Percentiles rank a stretch among this genome's conserved stretches.
Conservation (phyloP, 257 asterid species). For the Paulownia fortunei region DNA sequence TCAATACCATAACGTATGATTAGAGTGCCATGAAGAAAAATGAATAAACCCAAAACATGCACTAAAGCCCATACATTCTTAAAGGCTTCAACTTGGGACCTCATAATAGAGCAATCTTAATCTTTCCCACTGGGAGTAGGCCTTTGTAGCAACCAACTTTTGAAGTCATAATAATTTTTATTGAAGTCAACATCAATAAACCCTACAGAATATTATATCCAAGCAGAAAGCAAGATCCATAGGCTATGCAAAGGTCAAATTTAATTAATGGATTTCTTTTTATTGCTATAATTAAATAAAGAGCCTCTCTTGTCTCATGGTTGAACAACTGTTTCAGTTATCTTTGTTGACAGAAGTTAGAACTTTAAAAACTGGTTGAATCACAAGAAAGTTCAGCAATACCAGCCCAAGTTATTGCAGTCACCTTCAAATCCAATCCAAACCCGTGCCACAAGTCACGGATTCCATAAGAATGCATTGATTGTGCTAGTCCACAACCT, state of each 20-base stretch:
- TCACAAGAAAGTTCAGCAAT: slow-evolving; percentile 73
- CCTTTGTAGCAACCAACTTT: slow-evolving; percentile 12
- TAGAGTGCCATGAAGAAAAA: background rate
- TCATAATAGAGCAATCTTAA: slow-evolving; percentile 8
- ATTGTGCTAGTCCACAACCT: slow-evolving; percentile 27
- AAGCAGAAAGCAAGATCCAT: slow-evolving; percentile 17
- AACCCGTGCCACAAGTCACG: slow-evolving; percentile 82
- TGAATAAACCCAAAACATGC: background rate
- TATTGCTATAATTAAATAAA: background rate
- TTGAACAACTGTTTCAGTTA: too few relatives aligned
- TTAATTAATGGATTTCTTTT: background rate
- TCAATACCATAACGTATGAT: slow-evolving; percentile 22
- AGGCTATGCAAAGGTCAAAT: slow-evolving; percentile 8
- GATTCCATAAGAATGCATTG: slow-evolving; percentile 60
- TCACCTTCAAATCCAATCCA: slow-evolving; percentile 60
- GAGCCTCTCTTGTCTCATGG: background rate
- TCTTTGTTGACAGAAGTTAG: slow-evolving; percentile 32
- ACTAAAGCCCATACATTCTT: slow-evolving; percentile 25
- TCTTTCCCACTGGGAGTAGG: slow-evolving; percentile 19
- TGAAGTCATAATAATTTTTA: slow-evolving; percentile 1
- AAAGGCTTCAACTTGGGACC: slow-evolving; percentile 27
- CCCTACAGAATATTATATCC: slow-evolving; percentile 17
- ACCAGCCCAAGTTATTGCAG: slow-evolving; percentile 57
- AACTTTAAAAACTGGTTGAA: slow-evolving; percentile 37
- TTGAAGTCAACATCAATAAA: slow-evolving; percentile 12